These are phyloP conservation scores for Plasmodium ovale DNA, from an alignment of 169 alveolate species.

Conservation along the genomic window DNA sequence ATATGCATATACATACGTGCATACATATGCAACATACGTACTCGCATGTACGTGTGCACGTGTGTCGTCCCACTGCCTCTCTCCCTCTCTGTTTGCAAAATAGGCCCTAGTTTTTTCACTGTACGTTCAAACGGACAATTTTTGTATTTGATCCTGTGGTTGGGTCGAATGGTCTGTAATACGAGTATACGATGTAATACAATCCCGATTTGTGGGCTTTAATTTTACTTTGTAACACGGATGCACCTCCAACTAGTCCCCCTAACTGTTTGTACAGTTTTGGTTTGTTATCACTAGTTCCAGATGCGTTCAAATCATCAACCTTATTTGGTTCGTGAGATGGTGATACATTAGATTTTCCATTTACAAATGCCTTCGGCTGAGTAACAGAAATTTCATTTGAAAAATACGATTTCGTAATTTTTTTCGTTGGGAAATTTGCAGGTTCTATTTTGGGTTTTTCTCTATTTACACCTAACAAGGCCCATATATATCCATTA, in stretches of 20 bases:
- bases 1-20: too few species aligned
- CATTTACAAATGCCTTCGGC: slow-evolving; percentile 1
- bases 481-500: slow-evolving; percentile 44
- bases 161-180: slow-evolving; percentile 66
- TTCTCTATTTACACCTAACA: slow-evolving; percentile 31
- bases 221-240: slow-evolving; percentile 18
- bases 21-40: too few species aligned
- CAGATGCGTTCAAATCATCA: neutral
- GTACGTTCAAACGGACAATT: slow-evolving; percentile 25
- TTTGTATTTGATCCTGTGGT: slow-evolving; percentile 24
- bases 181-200: slow-evolving; percentile 27
- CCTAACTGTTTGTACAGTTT: neutral
- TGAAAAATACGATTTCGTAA: slow-evolving; percentile 20
- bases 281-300: neutral
- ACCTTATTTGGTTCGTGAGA: neutral
- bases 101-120: too few species aligned
- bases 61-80: too few species aligned
- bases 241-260: slow-evolving; percentile 23
- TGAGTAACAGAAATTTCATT: slow-evolving; percentile 53
- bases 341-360: neutral
- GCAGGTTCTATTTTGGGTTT: slow-evolving; percentile 18
- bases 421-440: slow-evolving; percentile 37
- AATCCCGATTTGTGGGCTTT: slow-evolving; percentile 23
- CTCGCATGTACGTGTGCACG: too few species aligned
- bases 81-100: too few species aligned